Percentiles rank a stretch among this genome's conserved stretches.
phyloP scores from a whole-genome alignment of 208 protist species.

The Acanthamoeba rhysodes region DNA sequence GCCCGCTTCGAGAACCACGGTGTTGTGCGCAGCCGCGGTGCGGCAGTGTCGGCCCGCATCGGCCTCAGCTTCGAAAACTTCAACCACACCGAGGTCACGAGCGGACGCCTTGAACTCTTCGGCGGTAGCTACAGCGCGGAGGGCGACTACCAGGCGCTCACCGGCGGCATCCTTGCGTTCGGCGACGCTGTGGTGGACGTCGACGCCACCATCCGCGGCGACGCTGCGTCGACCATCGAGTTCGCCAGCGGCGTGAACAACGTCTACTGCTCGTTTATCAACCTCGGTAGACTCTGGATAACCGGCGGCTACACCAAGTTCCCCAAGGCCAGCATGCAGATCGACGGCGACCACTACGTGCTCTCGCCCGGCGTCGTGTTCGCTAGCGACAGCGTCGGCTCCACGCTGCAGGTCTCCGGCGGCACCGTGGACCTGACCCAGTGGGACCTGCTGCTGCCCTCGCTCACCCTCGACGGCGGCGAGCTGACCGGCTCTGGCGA shows the following conservation, averaged over 20 bases:
- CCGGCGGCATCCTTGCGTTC: conserved; percentile 52
- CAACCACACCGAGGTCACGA: conserved; percentile 38
- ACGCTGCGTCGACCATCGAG: conserved; percentile 66
- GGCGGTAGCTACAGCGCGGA: conserved; percentile 71
- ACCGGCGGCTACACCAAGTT: conserved; percentile 67
- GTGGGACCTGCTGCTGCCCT: conserved; percentile 25
- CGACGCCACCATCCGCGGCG: conserved; percentile 21
- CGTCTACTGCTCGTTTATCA: conserved; percentile 63
- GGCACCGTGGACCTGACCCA: conserved; percentile 56
- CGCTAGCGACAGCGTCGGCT: conserved; percentile 11
- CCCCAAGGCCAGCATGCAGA: conserved; percentile 1
- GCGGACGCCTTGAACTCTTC: conserved; percentile 15
- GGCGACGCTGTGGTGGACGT: conserved; percentile 49
- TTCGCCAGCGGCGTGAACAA: conserved; percentile 31
- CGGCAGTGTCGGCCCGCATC: conserved; percentile 27
- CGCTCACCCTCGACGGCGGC: conserved; percentile 21
- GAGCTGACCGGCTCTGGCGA: conserved; percentile 35
- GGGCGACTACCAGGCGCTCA: conserved; percentile 48
- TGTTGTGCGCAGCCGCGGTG: conserved; percentile 14
- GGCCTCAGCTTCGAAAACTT: conserved; percentile 15
- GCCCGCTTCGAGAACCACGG: conserved; percentile 26
- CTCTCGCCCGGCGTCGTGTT: background rate
- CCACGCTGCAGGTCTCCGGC: conserved; percentile 25
- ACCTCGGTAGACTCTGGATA: conserved; percentile 28
- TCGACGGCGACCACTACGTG: conserved; percentile 68